A percentile compares a stretch with the other conserved stretches of the same genome.
Conservation (phyloP, 257 asterid genomes). For the Thymus quinquecostatus region DNA sequence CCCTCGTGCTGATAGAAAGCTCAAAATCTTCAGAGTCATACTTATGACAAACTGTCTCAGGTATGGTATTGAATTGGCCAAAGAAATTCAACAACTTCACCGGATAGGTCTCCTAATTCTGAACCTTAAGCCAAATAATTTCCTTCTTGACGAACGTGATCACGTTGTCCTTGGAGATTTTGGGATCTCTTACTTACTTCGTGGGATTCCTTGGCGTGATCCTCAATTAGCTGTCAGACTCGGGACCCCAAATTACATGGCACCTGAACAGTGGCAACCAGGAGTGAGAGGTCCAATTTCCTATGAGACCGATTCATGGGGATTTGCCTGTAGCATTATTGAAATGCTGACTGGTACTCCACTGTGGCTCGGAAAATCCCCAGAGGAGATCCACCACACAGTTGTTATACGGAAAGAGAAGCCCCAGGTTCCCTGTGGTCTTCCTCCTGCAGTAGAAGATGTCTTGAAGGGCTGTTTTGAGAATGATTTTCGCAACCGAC, state of each 20-base stretch:
- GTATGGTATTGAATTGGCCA: conserved; percentile 57
- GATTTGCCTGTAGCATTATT: conserved; percentile 64
- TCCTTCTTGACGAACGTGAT: conserved; percentile 56
- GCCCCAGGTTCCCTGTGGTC: conserved; percentile 64
- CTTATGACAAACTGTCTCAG: conserved; percentile 37
- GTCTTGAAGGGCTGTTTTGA: conserved; percentile 65
- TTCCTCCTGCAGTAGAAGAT: conserved; percentile 55
- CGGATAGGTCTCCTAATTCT: conserved; percentile 49
- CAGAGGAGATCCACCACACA: conserved; percentile 46
- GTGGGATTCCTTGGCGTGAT: conserved; percentile 47
- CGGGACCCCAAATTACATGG: conserved; percentile 74
- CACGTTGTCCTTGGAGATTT: conserved; percentile 61
- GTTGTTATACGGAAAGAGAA: conserved; percentile 57
- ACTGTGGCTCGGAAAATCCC: conserved; percentile 62
- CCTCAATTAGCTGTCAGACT: conserved; percentile 43
- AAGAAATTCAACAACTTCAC: conserved; percentile 61
- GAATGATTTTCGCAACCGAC: conserved; percentile 66
- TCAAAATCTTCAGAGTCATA: background rate
- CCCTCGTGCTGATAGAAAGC: background rate
- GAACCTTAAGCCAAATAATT: conserved; percentile 69
- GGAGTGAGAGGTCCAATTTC: conserved; percentile 70
- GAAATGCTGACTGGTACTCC: conserved; percentile 67
- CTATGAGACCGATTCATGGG: conserved; percentile 75
- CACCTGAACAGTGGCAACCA: conserved; percentile 80
- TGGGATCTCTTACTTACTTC: conserved; percentile 64